Conservation (phyloP, 1,139 yeast species). For the Suhomyces atakaporum region DNA sequence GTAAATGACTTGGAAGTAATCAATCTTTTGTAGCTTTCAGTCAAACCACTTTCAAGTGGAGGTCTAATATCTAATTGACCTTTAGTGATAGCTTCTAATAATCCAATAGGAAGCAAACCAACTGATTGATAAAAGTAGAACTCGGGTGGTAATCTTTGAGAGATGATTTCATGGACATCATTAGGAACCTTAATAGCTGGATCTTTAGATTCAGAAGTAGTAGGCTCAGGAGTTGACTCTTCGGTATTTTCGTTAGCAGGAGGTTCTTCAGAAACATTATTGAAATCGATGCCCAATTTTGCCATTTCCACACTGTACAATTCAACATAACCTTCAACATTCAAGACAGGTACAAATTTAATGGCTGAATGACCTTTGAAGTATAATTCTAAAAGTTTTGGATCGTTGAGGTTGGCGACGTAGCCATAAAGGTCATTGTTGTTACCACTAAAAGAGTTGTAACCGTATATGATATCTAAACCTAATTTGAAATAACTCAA, state of each 20-base stretch:
- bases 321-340: constrained; percentile 67
- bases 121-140: constrained; percentile 76
- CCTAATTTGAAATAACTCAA: constrained; percentile 47
- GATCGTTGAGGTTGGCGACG: constrained; percentile 41
- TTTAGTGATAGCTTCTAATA: constrained; percentile 67
- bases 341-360: constrained; percentile 66
- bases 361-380: constrained; percentile 43
- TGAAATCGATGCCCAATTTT: constrained; percentile 31
- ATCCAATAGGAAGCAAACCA: constrained; percentile 68
- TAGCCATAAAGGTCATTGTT: constrained; percentile 38
- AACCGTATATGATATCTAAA: constrained; percentile 45
- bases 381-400: constrained; percentile 38
- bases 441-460: constrained; percentile 32
- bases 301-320: constrained; percentile 48
- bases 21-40: constrained; percentile 59
- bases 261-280: constrained; percentile 11
- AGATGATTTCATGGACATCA: constrained; percentile 79
- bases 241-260: constrained; percentile 9
- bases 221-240: constrained; percentile 4
- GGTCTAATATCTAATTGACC: constrained; percentile 67
- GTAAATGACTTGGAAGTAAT: constrained; percentile 49
- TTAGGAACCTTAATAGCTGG: constrained; percentile 56
- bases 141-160: constrained; percentile 87
- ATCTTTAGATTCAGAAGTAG: constrained; percentile 5
- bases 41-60: constrained; percentile 67